Percentiles rank a stretch among this genome's conserved stretches.
Conservation (phyloP, 2,329 filamentous ascomycete genomes). For the Alternaria sp. region DNA sequence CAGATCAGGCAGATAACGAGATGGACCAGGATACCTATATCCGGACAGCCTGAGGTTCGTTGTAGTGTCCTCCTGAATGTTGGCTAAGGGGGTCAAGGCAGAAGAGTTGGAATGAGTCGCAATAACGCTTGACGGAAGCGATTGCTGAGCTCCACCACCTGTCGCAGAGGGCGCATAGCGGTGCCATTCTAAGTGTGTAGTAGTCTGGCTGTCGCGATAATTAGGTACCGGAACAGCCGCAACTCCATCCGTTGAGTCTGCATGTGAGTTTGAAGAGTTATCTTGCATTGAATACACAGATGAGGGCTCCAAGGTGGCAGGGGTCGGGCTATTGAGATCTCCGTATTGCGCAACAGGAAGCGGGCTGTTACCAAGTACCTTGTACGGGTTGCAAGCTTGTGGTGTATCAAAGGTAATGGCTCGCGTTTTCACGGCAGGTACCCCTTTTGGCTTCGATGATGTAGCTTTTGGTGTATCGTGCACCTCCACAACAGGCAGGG, state of each 20-base stretch:
- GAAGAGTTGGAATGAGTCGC: conserved; percentile 16
- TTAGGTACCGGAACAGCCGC: conserved; percentile 19
- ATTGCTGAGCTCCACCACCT: conserved; percentile 1
- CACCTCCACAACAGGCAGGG: conserved; percentile 10
- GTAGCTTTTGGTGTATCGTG: conserved; percentile 24
- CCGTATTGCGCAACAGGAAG: conserved; percentile 19
- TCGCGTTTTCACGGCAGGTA: conserved; percentile 13
- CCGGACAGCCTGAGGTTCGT: conserved; percentile 45
- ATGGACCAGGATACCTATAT: conserved; percentile 42
- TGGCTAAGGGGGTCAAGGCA: conserved; percentile 11
- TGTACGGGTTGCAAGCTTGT: conserved; percentile 14
- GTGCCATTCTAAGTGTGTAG: conserved; percentile 47
- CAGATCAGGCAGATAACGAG: conserved; percentile 54
- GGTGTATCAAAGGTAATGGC: conserved; percentile 9
- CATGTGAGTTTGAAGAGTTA: conserved; percentile 23
- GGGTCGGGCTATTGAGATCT: conserved; percentile 23
- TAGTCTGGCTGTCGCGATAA: conserved; percentile 46
- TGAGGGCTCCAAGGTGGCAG: conserved; percentile 25
- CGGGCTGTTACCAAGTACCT: conserved; percentile 6
- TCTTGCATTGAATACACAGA: conserved; percentile 39
- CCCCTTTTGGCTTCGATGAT: conserved; percentile 18
- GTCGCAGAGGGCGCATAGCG: neutral
- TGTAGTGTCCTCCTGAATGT: conserved; percentile 40
- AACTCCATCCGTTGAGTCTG: conserved; percentile 22
- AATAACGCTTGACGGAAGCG: conserved; percentile 14